These are phyloP conservation scores for Pseudogymnoascus sp. DNA, from an alignment of 2,329 filamentous ascomycete genomes.

Conservation along the genomic window DNA sequence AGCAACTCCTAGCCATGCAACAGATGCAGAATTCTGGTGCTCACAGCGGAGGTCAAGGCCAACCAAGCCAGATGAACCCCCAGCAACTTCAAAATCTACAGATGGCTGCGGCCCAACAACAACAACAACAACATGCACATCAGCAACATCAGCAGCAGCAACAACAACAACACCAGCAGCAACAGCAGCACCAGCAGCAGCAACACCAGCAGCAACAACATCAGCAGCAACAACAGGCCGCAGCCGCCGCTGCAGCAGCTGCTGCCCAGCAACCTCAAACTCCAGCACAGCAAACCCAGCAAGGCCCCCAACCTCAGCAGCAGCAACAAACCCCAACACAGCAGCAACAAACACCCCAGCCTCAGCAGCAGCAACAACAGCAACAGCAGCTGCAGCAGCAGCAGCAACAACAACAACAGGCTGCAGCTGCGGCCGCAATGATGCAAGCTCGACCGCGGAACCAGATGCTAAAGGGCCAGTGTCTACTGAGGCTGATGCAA, in stretches of 20 bases:
- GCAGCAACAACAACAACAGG: constrained; percentile 31
- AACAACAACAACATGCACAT: constrained; percentile 37
- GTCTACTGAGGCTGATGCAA: constrained; percentile 50
- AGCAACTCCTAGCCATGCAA: constrained; percentile 39
- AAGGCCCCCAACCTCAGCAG: constrained; percentile 36
- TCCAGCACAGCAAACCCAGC: constrained; percentile 31
- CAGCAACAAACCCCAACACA: constrained; percentile 30
- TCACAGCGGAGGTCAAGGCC: constrained; percentile 36
- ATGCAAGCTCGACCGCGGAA: constrained; percentile 27
- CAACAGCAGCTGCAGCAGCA: constrained; percentile 31
- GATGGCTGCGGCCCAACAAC: constrained; percentile 31
- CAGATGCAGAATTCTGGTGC: constrained; percentile 36
- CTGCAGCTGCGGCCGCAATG: constrained; percentile 28
- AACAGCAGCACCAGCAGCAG: constrained; percentile 32
- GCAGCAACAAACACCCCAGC: constrained; percentile 33
- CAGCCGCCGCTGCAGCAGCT: constrained; percentile 14
- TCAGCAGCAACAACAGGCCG: constrained; percentile 22
- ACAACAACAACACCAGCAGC: constrained; percentile 32
- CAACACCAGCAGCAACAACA: constrained; percentile 23
- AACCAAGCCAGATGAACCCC: constrained; percentile 40
- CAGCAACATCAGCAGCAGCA: constrained; percentile 38
- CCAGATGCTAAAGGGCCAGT: constrained; percentile 43
- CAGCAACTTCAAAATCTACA: constrained; percentile 40
- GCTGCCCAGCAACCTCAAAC: constrained; percentile 24
- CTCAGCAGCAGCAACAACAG: constrained; percentile 28